phyloP scores from a whole-genome alignment of 1,284 basidiomycete genomes.

The Uromyces viciae-fabae region DNA sequence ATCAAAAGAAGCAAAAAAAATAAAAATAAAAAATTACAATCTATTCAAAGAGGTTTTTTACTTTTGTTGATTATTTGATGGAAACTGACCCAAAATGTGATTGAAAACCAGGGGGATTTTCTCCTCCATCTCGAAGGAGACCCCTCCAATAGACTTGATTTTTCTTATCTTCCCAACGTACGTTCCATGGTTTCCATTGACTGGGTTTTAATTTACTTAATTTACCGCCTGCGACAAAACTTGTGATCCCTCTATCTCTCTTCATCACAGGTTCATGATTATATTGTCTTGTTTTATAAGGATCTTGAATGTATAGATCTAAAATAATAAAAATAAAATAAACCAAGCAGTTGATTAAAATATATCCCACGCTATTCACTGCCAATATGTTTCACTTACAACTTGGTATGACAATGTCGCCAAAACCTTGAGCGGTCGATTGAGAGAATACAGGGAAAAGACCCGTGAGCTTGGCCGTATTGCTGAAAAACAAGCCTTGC shows the following conservation, averaged over 20 bases:
- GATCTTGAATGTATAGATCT: conserved; percentile 37
- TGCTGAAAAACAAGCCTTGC: conserved; percentile 32
- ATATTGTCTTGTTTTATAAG: conserved; percentile 29
- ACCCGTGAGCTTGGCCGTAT: conserved; percentile 20
- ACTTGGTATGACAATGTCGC: conserved; percentile 35
- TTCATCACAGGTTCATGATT: conserved; percentile 26
- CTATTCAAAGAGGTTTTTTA: not conserved
- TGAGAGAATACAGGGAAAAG: conserved; percentile 39
- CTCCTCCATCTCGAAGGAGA: conserved; percentile 17
- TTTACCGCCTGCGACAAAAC: conserved; percentile 19
- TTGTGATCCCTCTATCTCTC: not conserved
- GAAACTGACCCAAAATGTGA: conserved; percentile 15
- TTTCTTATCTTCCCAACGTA: conserved; percentile 10
- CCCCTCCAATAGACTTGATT: conserved; percentile 27
- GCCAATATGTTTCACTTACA: not conserved
- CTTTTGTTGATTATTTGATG: no score
- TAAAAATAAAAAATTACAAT: not conserved
- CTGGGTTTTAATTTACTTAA: conserved; percentile 6
- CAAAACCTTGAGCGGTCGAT: conserved; percentile 37
- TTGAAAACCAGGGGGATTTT: conserved; percentile 15
- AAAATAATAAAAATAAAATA: not conserved
- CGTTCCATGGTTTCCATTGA: conserved; percentile 32
- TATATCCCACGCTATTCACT: not conserved
- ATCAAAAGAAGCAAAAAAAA: not conserved
- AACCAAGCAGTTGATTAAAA: not conserved